phyloP scores from a whole-genome alignment of 1,284 basidiomycete genomes.

The Phellopilus nigrolimitatus region DNA sequence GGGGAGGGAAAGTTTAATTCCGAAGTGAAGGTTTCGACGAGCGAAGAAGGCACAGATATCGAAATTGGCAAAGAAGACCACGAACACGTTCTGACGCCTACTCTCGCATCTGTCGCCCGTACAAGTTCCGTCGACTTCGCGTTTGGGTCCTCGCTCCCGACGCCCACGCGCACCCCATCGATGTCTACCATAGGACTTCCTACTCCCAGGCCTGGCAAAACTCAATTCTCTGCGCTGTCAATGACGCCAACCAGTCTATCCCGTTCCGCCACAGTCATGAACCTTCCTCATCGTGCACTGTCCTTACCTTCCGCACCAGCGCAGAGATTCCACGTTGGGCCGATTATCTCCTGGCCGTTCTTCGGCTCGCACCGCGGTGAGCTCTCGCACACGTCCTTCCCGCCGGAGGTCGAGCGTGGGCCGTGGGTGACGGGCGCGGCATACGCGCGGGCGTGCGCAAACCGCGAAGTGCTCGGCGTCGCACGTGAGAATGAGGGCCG shows the following conservation, averaged over 20 bases:
- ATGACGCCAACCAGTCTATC: background rate
- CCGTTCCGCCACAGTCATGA: background rate
- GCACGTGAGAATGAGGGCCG: slow-evolving; percentile 70
- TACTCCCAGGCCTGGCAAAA: slow-evolving; percentile 5
- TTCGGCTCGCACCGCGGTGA: slow-evolving; percentile 77
- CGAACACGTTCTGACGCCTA: slow-evolving; percentile 15
- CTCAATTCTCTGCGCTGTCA: background rate
- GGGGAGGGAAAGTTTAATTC: slow-evolving; percentile 33
- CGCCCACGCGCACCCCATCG: slow-evolving; percentile 10
- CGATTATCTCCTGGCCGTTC: slow-evolving; percentile 83
- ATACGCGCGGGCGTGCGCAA: slow-evolving; percentile 60
- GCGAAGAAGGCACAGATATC: background rate
- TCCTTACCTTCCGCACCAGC: background rate
- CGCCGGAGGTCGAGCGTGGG: slow-evolving; percentile 66
- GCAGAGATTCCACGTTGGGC: slow-evolving; percentile 53
- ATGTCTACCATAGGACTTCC: slow-evolving; percentile 4
- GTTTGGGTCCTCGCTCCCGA: slow-evolving; percentile 11
- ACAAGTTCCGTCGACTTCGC: slow-evolving; percentile 7
- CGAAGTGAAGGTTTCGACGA: slow-evolving; percentile 10
- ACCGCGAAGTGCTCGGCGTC: slow-evolving; percentile 63
- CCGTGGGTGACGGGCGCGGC: slow-evolving; percentile 58
- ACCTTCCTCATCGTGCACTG: background rate
- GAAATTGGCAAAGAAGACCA: background rate
- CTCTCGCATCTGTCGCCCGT: slow-evolving; percentile 5
- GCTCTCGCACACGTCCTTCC: slow-evolving; percentile 41